Evolutionary conservation across 1,284 basidiomycete genomes (phyloP), one percentile per base, ranked within the genome.

Genomic region (Coriolopsis trogii): DNA sequence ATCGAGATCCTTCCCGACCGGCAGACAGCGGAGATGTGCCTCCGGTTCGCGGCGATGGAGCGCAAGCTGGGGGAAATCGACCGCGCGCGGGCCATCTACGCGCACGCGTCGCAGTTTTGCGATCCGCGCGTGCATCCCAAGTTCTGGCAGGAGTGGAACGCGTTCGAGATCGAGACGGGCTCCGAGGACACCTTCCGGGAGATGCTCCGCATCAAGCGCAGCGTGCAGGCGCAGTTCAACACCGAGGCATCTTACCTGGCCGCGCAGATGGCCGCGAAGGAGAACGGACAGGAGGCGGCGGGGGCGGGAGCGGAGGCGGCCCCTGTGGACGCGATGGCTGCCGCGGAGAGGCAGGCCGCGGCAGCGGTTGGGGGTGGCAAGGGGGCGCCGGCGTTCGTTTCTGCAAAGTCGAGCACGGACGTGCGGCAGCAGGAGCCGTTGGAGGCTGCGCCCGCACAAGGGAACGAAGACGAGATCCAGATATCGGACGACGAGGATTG

Each of bases 51-150:
- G 6, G 82, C 85, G 40, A 85, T 99, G 65, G 97, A 99, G 72
- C 88, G 95, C 63, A 99, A 99, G 72, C 84, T 99, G 30, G 97
- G 97, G 55, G 97, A 99, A 75, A 97, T 99, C 69, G 97, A 99
- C 73, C 84, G 97, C 31, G 97, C 96, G 6, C 85, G 97, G 46
- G 90, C 95, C 0, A 91, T 99, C 63, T 99, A 97, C 65, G 95
- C 93, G 0, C 95, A 99, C 67, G 95, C 95, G 0, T 93, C 91
- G 25, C 97, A 99, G 67, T 98, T 99, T 80, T 99, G 95, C 73
- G 97, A 99, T 69, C 95, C 96, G 16, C 84, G 96, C 29, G 83
- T 90, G 56, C 81, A 91, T 64, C 84, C 91, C 43, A 87, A 88
- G 56, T 99, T 98, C 78, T 99, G 97, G 96, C 74, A 81, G 41